Base-by-base conservation (phyloP, 2,329 filamentous ascomycete species). In the Colletotrichum liriopes region DNA sequence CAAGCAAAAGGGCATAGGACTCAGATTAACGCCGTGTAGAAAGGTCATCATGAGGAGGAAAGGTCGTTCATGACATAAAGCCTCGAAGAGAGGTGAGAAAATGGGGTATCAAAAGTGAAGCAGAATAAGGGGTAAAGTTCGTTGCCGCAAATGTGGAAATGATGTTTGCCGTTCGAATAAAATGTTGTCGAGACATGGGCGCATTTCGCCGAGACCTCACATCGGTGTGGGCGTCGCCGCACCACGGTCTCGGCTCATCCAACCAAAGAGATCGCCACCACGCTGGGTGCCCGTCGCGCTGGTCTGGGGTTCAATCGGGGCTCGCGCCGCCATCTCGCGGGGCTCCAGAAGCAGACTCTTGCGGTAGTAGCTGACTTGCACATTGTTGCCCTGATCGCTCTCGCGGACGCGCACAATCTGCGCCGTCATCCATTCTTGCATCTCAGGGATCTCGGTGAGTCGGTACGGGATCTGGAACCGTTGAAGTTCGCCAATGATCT, bases 401-500 rank as follows among this genome's bases (percentile, higher is more conserved):
- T 90, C 88, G 16, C 93, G 93, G 56, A 98, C 94, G 37, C 93
- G 91, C 58, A 90, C 85, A 62, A 98, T 91, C 81, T 98, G 93
- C 29, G 90, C 88, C 74, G 95, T 90, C 81, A 99, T 91, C 96
- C 96, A 99, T 32, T 96, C 92, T 80, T 98, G 96, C 80, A 99
- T 88, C 77, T 98, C 96, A 0, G 93, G 91, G 5, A 98, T 86
- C 78, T 96, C 93, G 1, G 89, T 89, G 23, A 99, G 88, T 8
- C 93, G 90, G 81, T 98, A 98, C 0, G 95, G 94, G 26, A 98
- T 94, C 82, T 99, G 96, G 85, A 98, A 98, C 23, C 95, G 92
- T 81, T 99, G 96, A 9, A 99, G 89, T 77, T 98, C 96, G 74
- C 94, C 94, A 77, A 99, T 97, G 79, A 98, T 97, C 83, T 95